Evolutionary conservation across 495 filamentous ascomycete species (phyloP), one percentile per base, ranked within the genome.

Genomic region (Hypoxylon cercidicola): DNA sequence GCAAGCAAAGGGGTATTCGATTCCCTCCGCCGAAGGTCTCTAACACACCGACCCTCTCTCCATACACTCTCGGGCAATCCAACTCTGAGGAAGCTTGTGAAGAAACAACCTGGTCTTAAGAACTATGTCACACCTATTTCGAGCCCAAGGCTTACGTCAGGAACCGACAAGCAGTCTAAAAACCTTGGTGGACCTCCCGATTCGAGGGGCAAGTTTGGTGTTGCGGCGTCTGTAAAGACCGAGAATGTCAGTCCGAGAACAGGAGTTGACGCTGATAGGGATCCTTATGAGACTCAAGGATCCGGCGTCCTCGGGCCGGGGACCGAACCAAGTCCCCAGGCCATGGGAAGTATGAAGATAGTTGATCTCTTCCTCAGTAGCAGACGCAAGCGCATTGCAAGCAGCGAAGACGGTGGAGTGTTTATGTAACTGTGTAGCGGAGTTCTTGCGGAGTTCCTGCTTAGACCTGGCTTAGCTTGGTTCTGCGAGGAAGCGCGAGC

Each of bases 321-420:
- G 25, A 79, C 77, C 45, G 47, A 61, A 18, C 55, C 44, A 25
- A 63, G 55, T 45, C 66, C 73, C n/a, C 66, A 77, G 41, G 67
- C 74, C 0, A 73, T 84, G 13, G 83, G 82, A 21, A 84, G 81
- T 67, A 82, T 84, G 65, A 78, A 72, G 55, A 87, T 89, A 82
- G 85, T 88, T 19, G 84, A 89, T 51, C 59, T 82, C 58, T 88
- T 88, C 65, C 69, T 89, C 67, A 81, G 79, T 44, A 85, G 81
- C 57, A 78, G 84, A 23, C 79, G 84, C 1, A 80, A 60, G 45
- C 79, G 78, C 34, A 79, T 79, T 55, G 77, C 69, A 16, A 72
- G 65, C 35, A 46, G 55, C 16, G 68, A 69, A 19, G 71, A 71
- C 39, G 62, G 62, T 15, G 54, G 47, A 16, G 68, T 69, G 4